These are phyloP conservation scores for Globisporangium apiculatum DNA, from an alignment of 352 stramenopile genomes.

Conservation along the genomic window DNA sequence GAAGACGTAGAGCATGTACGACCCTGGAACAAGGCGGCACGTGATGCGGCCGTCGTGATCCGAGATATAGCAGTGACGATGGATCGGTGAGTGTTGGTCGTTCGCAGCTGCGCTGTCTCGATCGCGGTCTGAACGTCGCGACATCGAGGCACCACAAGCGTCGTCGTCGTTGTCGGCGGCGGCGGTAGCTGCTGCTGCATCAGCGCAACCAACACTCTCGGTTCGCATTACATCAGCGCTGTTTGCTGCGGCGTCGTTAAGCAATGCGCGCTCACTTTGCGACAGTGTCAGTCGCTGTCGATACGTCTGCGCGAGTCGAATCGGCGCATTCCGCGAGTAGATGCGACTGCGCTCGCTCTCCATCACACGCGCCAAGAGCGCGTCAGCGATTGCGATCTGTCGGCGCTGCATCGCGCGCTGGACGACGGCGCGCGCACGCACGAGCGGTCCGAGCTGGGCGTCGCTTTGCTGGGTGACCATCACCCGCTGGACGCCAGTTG, in stretches of 20 bases:
- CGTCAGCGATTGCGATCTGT: constrained; percentile 27
- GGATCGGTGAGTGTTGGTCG: constrained; percentile 1
- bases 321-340: constrained; percentile 39
- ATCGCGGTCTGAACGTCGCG: neutral
- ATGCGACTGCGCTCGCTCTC: constrained; percentile 53
- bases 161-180: neutral
- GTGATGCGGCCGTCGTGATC: constrained; percentile 26
- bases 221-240: constrained; percentile 12
- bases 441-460: constrained; percentile 33
- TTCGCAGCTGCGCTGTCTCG: neutral
- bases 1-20: constrained; percentile 66
- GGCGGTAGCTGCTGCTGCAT: neutral
- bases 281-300: constrained; percentile 27
- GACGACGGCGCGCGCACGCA: constrained; percentile 37
- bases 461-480: constrained; percentile 28
- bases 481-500: constrained; percentile 23
- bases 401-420: constrained; percentile 37
- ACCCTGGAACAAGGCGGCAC: constrained; percentile 40
- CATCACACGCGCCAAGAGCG: constrained; percentile 36
- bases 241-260: constrained; percentile 24
- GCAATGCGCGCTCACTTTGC: constrained; percentile 41
- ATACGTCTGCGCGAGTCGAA: constrained; percentile 41
- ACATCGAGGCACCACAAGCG: no score
- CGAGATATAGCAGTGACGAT: constrained; percentile 24
- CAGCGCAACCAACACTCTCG: constrained; percentile 9